These are phyloP conservation scores for Lotus japonicus DNA, from an alignment of 306 rosid genomes.

Conservation along the genomic window DNA sequence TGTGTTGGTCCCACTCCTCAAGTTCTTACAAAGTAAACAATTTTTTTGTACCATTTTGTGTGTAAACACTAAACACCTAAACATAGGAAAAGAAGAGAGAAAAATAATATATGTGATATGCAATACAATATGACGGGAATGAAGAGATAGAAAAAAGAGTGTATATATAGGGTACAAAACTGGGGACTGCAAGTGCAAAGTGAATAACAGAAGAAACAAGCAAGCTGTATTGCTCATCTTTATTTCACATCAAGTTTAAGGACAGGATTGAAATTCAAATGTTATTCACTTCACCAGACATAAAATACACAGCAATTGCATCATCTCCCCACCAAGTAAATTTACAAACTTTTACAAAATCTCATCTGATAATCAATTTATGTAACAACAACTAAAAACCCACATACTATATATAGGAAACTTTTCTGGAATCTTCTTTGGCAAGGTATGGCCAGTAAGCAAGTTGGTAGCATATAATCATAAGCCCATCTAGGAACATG, in stretches of 20 bases:
- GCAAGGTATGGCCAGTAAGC: not conserved
- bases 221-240: no score
- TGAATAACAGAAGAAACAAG: no score
- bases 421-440: constrained; percentile 3
- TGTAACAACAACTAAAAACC: not conserved
- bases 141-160: no score
- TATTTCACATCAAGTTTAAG: not conserved
- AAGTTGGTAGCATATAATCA: not conserved
- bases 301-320: constrained; percentile 18
- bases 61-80: no score
- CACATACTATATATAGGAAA: constrained; percentile 13
- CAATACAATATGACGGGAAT: no score
- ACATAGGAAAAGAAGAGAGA: no score
- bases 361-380: not conserved
- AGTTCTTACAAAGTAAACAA: no score
- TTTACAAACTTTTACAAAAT: constrained; percentile 11
- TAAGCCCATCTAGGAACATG: constrained; percentile 3
- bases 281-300: constrained; percentile 5
- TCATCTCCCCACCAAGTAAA: constrained; percentile 14
- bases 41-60: no score
- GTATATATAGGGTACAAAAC: no score
- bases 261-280: not conserved
- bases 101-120: no score
- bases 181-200: no score
- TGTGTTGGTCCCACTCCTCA: no score